phyloP scores from a whole-genome alignment of 306 rosid species.

The Morella rubra region DNA sequence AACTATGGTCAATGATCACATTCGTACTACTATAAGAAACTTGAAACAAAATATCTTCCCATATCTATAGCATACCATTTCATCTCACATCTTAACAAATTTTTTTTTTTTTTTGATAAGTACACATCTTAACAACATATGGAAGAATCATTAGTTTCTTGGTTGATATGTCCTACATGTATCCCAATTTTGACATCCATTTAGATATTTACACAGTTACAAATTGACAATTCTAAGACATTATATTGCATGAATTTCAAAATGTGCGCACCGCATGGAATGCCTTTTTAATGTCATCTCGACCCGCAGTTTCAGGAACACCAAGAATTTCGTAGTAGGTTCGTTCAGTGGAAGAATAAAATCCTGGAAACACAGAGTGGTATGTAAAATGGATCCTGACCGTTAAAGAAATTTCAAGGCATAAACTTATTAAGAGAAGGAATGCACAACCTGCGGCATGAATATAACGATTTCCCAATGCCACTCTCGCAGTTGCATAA shows the following conservation, averaged over 20 bases:
- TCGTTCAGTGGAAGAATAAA: constrained; percentile 41
- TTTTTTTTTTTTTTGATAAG: no score
- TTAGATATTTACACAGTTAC: not conserved
- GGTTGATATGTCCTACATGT: not conserved
- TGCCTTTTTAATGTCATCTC: constrained; percentile 76
- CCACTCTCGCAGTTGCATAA: constrained; percentile 22
- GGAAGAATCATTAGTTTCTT: not conserved
- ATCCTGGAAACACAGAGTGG: constrained; percentile 35
- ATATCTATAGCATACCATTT: no score
- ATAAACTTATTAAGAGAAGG: not conserved
- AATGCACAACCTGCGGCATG: constrained; percentile 63
- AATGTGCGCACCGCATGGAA: constrained; percentile 62
- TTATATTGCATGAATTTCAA: constrained; percentile 3
- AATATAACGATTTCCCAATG: constrained; percentile 46
- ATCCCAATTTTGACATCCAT: not conserved
- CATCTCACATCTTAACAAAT: not conserved
- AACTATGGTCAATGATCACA: not conserved
- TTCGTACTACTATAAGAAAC: not conserved
- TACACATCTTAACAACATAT: not conserved
- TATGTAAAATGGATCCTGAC: not conserved
- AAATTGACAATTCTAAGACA: not conserved
- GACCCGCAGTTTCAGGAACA: constrained; percentile 60
- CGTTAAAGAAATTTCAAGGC: not conserved
- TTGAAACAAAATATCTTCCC: no score
- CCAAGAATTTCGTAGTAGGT: constrained; percentile 75